A percentile compares a stretch with the other conserved stretches of the same genome.
These are phyloP conservation scores for Didymella pinodella DNA, from an alignment of 2,329 filamentous ascomycete species.

Conservation along the genomic window DNA sequence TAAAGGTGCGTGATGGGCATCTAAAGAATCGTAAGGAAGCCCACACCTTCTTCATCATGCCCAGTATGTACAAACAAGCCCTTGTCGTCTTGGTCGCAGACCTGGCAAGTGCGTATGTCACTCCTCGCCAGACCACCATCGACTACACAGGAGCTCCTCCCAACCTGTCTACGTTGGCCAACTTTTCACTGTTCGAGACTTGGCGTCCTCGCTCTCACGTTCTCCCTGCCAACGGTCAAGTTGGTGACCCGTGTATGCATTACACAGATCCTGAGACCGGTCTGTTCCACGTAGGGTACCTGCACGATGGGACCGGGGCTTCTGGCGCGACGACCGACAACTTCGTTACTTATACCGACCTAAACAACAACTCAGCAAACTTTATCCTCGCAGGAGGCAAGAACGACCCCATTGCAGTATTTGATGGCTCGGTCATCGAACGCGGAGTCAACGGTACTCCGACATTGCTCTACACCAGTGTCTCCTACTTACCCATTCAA, in stretches of 20 bases:
- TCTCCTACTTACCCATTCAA: constrained; percentile 56
- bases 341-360: constrained; percentile 54
- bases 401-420: constrained; percentile 58
- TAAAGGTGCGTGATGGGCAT: background rate
- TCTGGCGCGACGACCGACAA: constrained; percentile 50
- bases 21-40: background rate
- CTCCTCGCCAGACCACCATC: constrained; percentile 21
- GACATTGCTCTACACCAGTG: constrained; percentile 57
- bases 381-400: constrained; percentile 48
- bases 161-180: constrained; percentile 30
- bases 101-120: constrained; percentile 11
- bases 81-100: background rate
- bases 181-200: constrained; percentile 27
- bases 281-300: constrained; percentile 56
- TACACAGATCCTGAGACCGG: constrained; percentile 56
- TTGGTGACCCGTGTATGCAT: constrained; percentile 57
- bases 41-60: background rate
- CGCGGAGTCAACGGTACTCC: constrained; percentile 54
- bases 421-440: constrained; percentile 57
- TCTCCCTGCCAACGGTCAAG: constrained; percentile 51
- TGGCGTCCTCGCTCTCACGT: constrained; percentile 53
- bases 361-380: constrained; percentile 39
- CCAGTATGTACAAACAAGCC: background rate
- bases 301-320: constrained; percentile 46
- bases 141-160: constrained; percentile 31